These are phyloP conservation scores for Vanderwaltozyma yarrowii DNA, from an alignment of 805 yeast species.

Conservation along the genomic window DNA sequence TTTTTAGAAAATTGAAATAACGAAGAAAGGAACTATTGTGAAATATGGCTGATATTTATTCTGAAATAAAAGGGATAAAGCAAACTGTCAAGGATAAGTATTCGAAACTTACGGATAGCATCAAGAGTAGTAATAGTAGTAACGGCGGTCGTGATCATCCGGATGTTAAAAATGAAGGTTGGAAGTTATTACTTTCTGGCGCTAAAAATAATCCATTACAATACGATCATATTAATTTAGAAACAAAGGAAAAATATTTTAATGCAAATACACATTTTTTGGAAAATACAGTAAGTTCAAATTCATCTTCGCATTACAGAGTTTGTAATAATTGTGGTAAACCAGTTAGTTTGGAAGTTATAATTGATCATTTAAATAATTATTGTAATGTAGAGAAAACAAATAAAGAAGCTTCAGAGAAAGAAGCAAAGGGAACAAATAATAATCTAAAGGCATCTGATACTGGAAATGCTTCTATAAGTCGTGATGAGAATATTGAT, in stretches of 20 bases:
- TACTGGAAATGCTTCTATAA: background rate
- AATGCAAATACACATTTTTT: conserved; percentile 17
- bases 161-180: conserved; percentile 5
- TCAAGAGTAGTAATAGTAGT: background rate
- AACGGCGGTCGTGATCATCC: too few relatives aligned
- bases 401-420: background rate
- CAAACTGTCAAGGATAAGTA: conserved; percentile 8
- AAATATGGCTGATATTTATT: background rate
- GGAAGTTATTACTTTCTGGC: conserved; percentile 16
- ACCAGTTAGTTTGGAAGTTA: conserved; percentile 20
- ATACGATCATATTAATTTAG: conserved; percentile 9
- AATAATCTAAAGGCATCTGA: background rate
- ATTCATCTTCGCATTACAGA: conserved; percentile 15
- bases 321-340: conserved; percentile 26
- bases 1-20: too few relatives aligned
- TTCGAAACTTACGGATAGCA: conserved; percentile 2
- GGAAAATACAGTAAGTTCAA: conserved; percentile 13
- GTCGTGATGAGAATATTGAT: background rate
- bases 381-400: conserved; percentile 9
- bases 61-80: conserved; percentile 10
- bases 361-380: conserved; percentile 24
- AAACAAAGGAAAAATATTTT: conserved; percentile 11
- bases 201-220: conserved; percentile 12
- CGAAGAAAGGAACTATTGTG: background rate
- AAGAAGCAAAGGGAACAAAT: conserved; percentile 1